Percentiles rank a stretch among this genome's conserved stretches.
phyloP scores from a whole-genome alignment of 306 rosid genomes.

The Clitoria ternatea region DNA sequence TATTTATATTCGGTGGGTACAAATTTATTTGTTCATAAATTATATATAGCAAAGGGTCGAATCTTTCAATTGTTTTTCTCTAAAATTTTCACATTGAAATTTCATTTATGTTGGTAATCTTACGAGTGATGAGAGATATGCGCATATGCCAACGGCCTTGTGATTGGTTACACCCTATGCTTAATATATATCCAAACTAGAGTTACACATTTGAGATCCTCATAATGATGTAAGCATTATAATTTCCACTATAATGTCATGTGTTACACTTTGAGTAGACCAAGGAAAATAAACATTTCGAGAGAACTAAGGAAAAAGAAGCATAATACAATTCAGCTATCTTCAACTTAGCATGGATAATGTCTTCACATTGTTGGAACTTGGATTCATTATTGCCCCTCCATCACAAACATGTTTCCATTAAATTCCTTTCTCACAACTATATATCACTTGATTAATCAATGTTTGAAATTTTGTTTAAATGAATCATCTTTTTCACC shows the following conservation, averaged over 20 bases:
- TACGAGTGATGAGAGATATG: background rate
- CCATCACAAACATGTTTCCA: background rate
- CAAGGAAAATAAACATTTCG: no score
- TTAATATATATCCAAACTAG: no score
- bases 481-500: slow-evolving; percentile 21
- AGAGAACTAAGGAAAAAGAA: no score
- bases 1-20: background rate
- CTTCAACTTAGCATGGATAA: no score
- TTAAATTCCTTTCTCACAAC: background rate
- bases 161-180: no score
- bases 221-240: no score
- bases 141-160: background rate
- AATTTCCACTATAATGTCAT: no score
- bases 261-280: no score
- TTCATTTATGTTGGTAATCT: background rate
- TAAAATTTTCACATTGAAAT: background rate
- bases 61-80: background rate
- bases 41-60: background rate
- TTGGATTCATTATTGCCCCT: slow-evolving; percentile 11
- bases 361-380: background rate
- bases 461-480: background rate
- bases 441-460: background rate
- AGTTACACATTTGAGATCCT: no score
- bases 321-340: no score
- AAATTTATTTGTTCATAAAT: background rate